Base-by-base conservation (phyloP, 495 filamentous ascomycete species). In the Xylaria grammica region DNA sequence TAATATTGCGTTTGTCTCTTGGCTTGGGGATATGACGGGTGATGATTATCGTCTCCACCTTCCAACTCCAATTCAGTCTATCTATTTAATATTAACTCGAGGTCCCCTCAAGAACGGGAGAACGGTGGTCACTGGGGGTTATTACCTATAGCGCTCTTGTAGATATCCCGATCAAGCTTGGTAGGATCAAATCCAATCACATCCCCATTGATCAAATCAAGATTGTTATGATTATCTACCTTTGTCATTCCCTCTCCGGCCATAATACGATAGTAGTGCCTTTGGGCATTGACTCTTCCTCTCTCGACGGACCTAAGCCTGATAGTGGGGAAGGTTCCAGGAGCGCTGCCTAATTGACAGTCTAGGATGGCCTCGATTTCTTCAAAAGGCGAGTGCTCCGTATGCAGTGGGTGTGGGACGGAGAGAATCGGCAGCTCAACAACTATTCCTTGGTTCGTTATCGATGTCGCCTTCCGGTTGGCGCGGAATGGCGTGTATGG, bases 291-390 rank as follows among this genome's bases (percentile, higher is more conserved):
- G 20, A 8, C 11, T 9, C 54, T 19, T 24, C 45, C 29, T n/a
- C 38, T 24, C n/a, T 40, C 30, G 30, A 58, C 38, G 6, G 30
- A 38, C 24, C 32, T 1, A 1, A 58, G 32, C 54, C 54, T 36
- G 32, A 58, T 58, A 40, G 54, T 58, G 5, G 54, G 54, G 30
- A 36, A 58, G 3, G 54, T 58, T 15, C 54, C 32, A 11, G 54
- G 54, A 13, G 38, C 32, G 27, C 17, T 58, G 2, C 54, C 54
- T 15, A 58, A 19, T 24, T 58, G 54, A 40, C 54, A 58, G 24
- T 58, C 54, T 5, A 58, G 54, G 6, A 58, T 42, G 26, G 54
- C 54, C 54, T 58, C 54, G 34, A 58, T 36, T 15, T 58, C 54
- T 29, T 42, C 34, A 20, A n/a, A 58, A 6, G 45, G 45, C 6